A percentile compares a stretch with the other conserved stretches of the same genome.
Conservation (phyloP, 2,329 filamentous ascomycete species). For the Beauveria medogensis region DNA sequence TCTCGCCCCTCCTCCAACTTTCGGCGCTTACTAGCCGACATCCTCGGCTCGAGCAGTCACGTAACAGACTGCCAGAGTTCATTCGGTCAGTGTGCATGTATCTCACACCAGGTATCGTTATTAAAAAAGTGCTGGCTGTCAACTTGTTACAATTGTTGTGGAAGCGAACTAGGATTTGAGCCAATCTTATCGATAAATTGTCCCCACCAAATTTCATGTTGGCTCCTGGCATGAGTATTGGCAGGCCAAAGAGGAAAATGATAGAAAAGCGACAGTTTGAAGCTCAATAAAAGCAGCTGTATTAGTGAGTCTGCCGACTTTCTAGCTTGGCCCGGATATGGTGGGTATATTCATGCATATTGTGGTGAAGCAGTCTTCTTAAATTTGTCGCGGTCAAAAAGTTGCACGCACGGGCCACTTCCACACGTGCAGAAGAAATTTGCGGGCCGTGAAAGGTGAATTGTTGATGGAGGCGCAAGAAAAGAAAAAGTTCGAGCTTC, state of each 20-base stretch:
- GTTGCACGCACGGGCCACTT: slow-evolving; percentile 7
- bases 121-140: neutral
- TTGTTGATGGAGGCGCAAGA: neutral
- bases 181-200: slow-evolving; percentile 2
- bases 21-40: slow-evolving; percentile 27
- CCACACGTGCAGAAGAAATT: slow-evolving; percentile 6
- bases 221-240: neutral
- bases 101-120: neutral
- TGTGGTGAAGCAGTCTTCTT: neutral
- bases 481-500: neutral
- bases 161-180: neutral
- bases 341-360: too few species aligned
- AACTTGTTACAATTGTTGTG: neutral
- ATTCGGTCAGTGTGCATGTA: neutral
- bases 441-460: neutral
- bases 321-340: too few species aligned
- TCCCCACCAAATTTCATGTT: neutral
- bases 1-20: slow-evolving; percentile 26
- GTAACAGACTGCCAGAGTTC: too few species aligned
- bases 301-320: too few species aligned
- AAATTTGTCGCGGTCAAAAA: neutral
- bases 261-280: neutral
- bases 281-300: neutral
- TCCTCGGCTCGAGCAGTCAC: neutral
- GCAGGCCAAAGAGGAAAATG: neutral